Percentiles rank a stretch among this genome's conserved stretches.
phyloP scores from a whole-genome alignment of 305 asterid genomes.

The Fraxinus floribunda region DNA sequence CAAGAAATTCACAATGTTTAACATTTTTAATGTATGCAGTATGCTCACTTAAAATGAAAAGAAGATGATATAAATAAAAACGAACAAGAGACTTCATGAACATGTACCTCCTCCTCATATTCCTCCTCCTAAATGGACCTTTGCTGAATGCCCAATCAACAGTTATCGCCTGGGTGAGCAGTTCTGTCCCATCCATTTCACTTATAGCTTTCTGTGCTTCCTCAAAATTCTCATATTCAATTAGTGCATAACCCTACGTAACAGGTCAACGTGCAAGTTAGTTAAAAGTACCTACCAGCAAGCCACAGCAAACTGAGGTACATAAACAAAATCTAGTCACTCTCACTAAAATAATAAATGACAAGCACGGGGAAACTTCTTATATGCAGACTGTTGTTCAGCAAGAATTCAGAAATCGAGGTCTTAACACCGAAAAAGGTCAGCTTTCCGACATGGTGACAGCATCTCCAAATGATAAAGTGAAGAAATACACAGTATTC shows the following conservation, averaged over 20 bases:
- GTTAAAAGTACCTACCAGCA: background rate
- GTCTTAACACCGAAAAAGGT: background rate
- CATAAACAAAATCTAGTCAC: background rate
- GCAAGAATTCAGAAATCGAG: background rate
- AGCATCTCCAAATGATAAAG: background rate
- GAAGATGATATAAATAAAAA: background rate
- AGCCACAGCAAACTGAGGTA: background rate
- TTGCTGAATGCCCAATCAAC: slow-evolving; percentile 56
- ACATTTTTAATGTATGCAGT: no score
- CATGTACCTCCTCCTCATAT: slow-evolving; percentile 42
- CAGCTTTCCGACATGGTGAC: background rate
- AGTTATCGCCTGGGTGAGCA: slow-evolving; percentile 43
- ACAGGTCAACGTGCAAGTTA: slow-evolving; percentile 14
- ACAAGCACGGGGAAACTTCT: background rate
- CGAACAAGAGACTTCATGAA: background rate
- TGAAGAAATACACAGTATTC: background rate
- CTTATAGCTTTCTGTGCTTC: slow-evolving; percentile 80
- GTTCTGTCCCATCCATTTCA: slow-evolving; percentile 61
- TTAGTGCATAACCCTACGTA: slow-evolving; percentile 78
- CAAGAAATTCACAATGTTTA: no score
- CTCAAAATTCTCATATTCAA: slow-evolving; percentile 77
- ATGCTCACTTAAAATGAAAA: no score
- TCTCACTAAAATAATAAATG: background rate
- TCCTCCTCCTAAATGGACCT: slow-evolving; percentile 49
- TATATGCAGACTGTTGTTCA: background rate